Evolutionary conservation across 495 filamentous ascomycete species (phyloP).

Genomic region (Penicillium herquei): DNA sequence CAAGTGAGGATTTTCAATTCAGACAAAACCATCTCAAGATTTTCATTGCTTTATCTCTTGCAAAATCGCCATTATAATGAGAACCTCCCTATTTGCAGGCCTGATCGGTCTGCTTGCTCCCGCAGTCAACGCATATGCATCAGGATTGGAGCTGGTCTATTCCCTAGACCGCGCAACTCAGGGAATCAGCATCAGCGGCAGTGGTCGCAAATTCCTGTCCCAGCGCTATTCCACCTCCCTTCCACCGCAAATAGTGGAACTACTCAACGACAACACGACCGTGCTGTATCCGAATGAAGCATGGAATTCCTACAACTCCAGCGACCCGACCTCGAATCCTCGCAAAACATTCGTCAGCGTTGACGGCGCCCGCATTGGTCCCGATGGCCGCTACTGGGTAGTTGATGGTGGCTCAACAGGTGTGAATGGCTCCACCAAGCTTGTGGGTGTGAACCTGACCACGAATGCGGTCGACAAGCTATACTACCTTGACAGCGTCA

Average conservation of each 20-base stretch:
- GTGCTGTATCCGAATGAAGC: conserved; percentile 22
- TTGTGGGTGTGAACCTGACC: conserved; percentile 23
- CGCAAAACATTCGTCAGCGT: conserved; percentile 20
- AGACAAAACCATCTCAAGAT: neutral
- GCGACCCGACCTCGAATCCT: conserved; percentile 15
- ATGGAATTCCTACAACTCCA: conserved; percentile 27
- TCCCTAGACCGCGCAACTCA: conserved; percentile 10
- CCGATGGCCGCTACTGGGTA: conserved; percentile 27
- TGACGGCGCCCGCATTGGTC: conserved; percentile 27
- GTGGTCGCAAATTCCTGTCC: conserved; percentile 14
- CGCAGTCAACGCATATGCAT: neutral
- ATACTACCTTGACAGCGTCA: conserved; percentile 22
- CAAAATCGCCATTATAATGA: neutral
- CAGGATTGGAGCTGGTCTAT: conserved; percentile 8
- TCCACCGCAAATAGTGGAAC: conserved; percentile 9
- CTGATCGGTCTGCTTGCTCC: neutral
- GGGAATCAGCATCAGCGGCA: conserved; percentile 11
- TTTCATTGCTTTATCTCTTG: neutral
- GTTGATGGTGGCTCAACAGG: conserved; percentile 24
- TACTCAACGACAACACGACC: conserved; percentile 18
- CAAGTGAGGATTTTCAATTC: too few relatives aligned
- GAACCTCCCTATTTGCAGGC: neutral
- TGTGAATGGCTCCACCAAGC: conserved; percentile 23
- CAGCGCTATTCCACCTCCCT: conserved; percentile 10
- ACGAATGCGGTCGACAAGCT: conserved; percentile 23